Base-by-base conservation (phyloP, 805 yeast genomes). In the Tanozyma kutaoensis region DNA sequence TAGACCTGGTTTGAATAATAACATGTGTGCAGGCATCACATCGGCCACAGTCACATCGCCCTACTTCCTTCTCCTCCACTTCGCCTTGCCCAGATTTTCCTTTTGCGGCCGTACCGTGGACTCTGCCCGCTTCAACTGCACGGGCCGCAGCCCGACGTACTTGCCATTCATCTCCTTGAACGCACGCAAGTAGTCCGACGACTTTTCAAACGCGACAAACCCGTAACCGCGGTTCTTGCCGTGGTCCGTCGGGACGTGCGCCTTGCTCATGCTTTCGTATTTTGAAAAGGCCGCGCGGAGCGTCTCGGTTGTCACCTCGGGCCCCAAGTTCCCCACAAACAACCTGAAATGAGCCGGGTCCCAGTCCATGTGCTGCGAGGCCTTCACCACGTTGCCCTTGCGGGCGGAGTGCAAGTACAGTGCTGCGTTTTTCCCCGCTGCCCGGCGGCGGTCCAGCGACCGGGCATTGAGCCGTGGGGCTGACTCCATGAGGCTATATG, bases 141-240 rank as follows among this genome's bases (percentile, higher is more conserved):
- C 71, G 0, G 91, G 91, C 39, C 75, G 75, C 38, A 62, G 68
- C 2, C 91, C 93, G 25, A 80, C 63, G 38, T 75, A 77, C 42
- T 76, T 76, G 15, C 82, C 81, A 43, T 79, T 75, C 73, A 77
- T 66, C 39, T 75, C 81, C 43, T 71, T 74, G 49, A 75, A 79
- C 3, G 86, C 84, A 27, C 56, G 51, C 29, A 79, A 55, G 39
- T 76, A 79, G 42, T 79, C 88, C 13, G 72, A 69, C 0, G 86
- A 50, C 33, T 63, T 64, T 3, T 52, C 55, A 45, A 80, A 79
- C 5, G 81, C 71, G 10, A 79, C 76, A 46, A 79, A 80, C 6
- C 85, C 93, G 44, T 55, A 80, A 4, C 93, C 91, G 42, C 69
- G 73, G 32, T 63, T 61, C 34, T 59, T 63, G 7, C 53, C 57